These are phyloP conservation scores for Penicillium simplicissimum DNA, from an alignment of 495 filamentous ascomycete species.

Conservation along the genomic window DNA sequence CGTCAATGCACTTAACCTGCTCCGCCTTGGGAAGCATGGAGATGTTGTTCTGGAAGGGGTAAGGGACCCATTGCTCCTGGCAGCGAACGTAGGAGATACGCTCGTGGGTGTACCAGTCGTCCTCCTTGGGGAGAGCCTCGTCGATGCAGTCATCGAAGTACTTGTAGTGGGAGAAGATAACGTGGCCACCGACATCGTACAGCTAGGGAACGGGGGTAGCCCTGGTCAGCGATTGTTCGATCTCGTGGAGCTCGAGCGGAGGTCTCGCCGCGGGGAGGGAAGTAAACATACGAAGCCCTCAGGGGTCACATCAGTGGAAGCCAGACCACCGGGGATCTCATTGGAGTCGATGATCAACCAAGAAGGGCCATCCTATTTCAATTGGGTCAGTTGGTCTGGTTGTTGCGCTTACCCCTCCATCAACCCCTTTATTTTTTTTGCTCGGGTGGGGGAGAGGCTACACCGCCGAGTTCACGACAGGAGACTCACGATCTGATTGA, in stretches of 20 bases:
- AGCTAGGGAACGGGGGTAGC: slow-evolving; percentile 54
- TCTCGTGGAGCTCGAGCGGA: not conserved
- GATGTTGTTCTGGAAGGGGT: slow-evolving; percentile 99
- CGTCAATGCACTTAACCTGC: slow-evolving; percentile 92
- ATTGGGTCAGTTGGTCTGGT: slow-evolving; percentile 23
- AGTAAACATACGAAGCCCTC: slow-evolving; percentile 89
- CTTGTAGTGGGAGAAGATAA: slow-evolving; percentile 99
- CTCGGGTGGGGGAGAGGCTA: not conserved
- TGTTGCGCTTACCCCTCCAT: slow-evolving; percentile 26
- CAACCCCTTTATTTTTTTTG: slow-evolving; percentile 21
- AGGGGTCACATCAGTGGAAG: slow-evolving; percentile 91
- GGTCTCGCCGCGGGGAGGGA: not conserved
- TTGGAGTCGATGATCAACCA: slow-evolving; percentile 96
- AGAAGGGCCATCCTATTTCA: slow-evolving; percentile 73
- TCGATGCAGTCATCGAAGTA: slow-evolving; percentile 99
- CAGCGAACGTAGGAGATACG: slow-evolving; percentile 98
- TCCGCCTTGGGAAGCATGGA: slow-evolving; percentile 98
- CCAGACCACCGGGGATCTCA: slow-evolving; percentile 92
- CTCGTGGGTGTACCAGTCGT: slow-evolving; percentile 97
- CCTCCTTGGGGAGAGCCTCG: slow-evolving; percentile 88
- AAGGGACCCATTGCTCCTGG: slow-evolving; percentile 94
- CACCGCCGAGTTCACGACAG: slow-evolving; percentile 7
- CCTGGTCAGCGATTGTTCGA: not conserved
- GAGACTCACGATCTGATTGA: slow-evolving; percentile 84
- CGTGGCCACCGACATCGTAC: slow-evolving; percentile 98